Evolutionary conservation across 805 yeast genomes (phyloP).

Genomic region (Pichia gijzeniarum): DNA sequence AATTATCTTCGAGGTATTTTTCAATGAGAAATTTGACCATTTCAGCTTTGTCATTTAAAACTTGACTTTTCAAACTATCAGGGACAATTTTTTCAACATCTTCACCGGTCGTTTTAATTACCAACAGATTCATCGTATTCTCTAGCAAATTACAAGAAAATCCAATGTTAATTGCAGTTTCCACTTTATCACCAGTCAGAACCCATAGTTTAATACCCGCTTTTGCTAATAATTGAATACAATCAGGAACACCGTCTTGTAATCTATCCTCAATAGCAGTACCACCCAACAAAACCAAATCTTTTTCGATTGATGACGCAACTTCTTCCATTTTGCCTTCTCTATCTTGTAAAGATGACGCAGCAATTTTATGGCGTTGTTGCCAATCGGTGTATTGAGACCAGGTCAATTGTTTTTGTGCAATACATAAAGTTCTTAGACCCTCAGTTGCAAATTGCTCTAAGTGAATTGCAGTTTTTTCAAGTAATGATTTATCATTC

Average conservation of each 20-base stretch:
- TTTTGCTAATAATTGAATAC: slow-evolving; percentile 58
- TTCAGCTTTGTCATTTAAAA: slow-evolving; percentile 19
- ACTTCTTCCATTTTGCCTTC: slow-evolving; percentile 69
- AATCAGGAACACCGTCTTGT: slow-evolving; percentile 83
- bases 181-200: slow-evolving; percentile 83
- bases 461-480: slow-evolving; percentile 64
- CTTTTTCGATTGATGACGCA: slow-evolving; percentile 66
- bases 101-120: slow-evolving; percentile 53
- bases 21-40: slow-evolving; percentile 43
- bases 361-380: slow-evolving; percentile 53
- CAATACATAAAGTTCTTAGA: slow-evolving; percentile 73
- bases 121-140: slow-evolving; percentile 68
- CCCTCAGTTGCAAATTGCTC: slow-evolving; percentile 82
- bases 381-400: slow-evolving; percentile 58
- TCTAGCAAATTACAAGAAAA: slow-evolving; percentile 75
- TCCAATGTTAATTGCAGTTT: slow-evolving; percentile 83
- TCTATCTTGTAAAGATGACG: slow-evolving; percentile 53
- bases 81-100: slow-evolving; percentile 42
- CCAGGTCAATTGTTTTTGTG: slow-evolving; percentile 62
- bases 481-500: slow-evolving; percentile 38
- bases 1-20: slow-evolving; percentile 48
- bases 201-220: slow-evolving; percentile 88
- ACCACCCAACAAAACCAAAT: slow-evolving; percentile 64
- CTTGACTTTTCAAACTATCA: slow-evolving; percentile 21
- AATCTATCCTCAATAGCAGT: slow-evolving; percentile 83